These are phyloP conservation scores for Cercospora sp. DNA, from an alignment of 2,329 filamentous ascomycete genomes.

Conservation along the genomic window DNA sequence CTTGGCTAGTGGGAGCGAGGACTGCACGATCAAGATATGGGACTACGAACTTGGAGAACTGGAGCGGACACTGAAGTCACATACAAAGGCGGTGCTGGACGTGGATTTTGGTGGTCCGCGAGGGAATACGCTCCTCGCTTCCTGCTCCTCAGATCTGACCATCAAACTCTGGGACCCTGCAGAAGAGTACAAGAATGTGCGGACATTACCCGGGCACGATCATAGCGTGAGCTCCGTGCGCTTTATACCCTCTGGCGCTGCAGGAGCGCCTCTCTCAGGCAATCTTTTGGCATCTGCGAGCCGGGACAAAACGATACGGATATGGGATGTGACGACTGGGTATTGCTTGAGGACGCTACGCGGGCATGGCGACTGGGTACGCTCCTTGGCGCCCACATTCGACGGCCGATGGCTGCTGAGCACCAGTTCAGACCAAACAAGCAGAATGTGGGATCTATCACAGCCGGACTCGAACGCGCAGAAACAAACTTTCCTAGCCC, in stretches of 20 bases:
- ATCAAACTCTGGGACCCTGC: constrained; percentile 94
- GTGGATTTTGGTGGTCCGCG: constrained; percentile 86
- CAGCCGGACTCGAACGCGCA: constrained; percentile 60
- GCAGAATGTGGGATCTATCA: constrained; percentile 80
- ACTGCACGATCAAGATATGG: constrained; percentile 95
- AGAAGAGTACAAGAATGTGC: constrained; percentile 92
- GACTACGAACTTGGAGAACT: constrained; percentile 93
- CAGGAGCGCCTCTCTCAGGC: constrained; percentile 73
- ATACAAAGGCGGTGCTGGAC: constrained; percentile 84
- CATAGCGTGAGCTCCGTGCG: constrained; percentile 87
- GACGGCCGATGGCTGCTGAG: constrained; percentile 84
- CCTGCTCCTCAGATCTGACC: constrained; percentile 83
- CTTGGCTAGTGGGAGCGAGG: constrained; percentile 85
- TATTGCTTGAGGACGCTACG: constrained; percentile 89
- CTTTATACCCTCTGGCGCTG: constrained; percentile 81
- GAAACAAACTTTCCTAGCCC: constrained; percentile 78
- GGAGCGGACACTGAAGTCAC: constrained; percentile 86
- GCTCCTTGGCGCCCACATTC: constrained; percentile 76
- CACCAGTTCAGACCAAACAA: constrained; percentile 77
- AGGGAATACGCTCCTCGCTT: constrained; percentile 75
- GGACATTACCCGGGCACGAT: constrained; percentile 86
- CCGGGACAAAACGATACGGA: constrained; percentile 77
- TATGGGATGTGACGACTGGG: constrained; percentile 92
- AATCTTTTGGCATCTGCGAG: constrained; percentile 86
- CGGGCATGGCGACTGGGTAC: constrained; percentile 88